Evolutionary conservation across 1,284 basidiomycete genomes (phyloP), one percentile per base, ranked within the genome.

Genomic region (Leccinum pachyderme): DNA sequence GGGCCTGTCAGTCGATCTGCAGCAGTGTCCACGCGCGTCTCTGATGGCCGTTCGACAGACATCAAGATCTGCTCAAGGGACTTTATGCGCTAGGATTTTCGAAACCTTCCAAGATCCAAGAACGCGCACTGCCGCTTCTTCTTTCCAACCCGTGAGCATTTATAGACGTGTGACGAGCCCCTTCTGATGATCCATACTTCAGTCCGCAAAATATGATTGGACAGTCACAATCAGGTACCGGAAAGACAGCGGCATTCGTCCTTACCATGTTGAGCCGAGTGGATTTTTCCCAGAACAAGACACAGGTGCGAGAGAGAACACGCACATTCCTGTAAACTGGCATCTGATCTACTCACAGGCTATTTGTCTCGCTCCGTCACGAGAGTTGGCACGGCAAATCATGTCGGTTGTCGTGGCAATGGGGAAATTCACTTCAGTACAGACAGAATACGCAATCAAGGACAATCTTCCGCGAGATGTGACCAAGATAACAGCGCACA

Each of bases 41-140:
- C 43, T 64, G n/a, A 48, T 44, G 39, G 31, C 35, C 18, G 37
- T 59, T 39, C 31, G 49, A 33, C 68, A 96, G 94, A 52, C 87
- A 93, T 72, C 79, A 84, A 50, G 91, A 98, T 71, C 81, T 99
- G 29, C 82, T 98, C 61, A 97, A 96, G 73, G 97, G 97, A n/a
- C 84, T 99, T 52, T 98, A 95, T 72, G 88, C 89, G 47, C 91
- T 97, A 85, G 93, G 93, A 41, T 99, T 98, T 75, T 91, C 93
- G 53, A 97, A 96, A 73, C 97, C 97, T 4, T 98, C 95, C 53
- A 99, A 99, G 77, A 99, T 99, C 61, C 97, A 99, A 77, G 97
- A 98, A 78, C 89, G 92, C 59, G 97, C 97, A 24, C 77, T 99
- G 28, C 97, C 97, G 3, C 79, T 99, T 37, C 82, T 99, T 28